These are phyloP conservation scores for Phialophora verrucosa DNA, from an alignment of 2,329 filamentous ascomycete species.

Conservation along the genomic window DNA sequence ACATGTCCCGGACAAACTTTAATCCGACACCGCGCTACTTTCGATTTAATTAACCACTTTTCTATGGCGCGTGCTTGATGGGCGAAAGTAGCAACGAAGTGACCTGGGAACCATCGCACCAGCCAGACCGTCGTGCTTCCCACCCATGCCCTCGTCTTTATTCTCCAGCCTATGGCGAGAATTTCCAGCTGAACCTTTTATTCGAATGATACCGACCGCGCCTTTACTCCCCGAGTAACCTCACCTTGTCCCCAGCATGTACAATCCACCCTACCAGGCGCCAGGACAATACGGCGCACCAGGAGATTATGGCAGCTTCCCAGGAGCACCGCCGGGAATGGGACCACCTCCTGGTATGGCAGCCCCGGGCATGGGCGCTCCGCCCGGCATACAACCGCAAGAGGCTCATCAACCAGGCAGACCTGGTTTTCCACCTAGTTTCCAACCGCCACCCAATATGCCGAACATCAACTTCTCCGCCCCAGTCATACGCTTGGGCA, in stretches of 20 bases:
- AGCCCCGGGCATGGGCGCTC: conserved; percentile 74
- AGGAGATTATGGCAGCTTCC: conserved; percentile 74
- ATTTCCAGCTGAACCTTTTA: neutral
- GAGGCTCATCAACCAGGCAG: conserved; percentile 76
- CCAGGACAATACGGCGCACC: conserved; percentile 71
- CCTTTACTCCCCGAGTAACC: neutral
- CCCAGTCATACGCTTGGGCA: conserved; percentile 91
- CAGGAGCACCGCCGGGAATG: conserved; percentile 79
- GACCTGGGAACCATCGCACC: neutral
- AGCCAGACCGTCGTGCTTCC: neutral
- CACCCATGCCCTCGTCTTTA: neutral
- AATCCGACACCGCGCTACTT: neutral
- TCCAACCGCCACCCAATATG: conserved; percentile 88
- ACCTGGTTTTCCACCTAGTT: conserved; percentile 80
- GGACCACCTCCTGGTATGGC: conserved; percentile 85
- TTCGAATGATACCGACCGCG: neutral
- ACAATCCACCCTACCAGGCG: conserved; percentile 33
- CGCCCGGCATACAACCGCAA: conserved; percentile 77
- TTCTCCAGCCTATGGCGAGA: neutral
- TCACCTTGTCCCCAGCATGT: conserved; percentile 19
- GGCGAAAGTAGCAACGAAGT: neutral
- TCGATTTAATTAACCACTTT: neutral
- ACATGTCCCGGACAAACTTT: neutral
- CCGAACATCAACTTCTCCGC: conserved; percentile 98
- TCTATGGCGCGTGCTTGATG: neutral